A percentile compares a stretch with the other conserved stretches of the same genome.
Conservation (phyloP, 2,329 filamentous ascomycete species). For the Xylaria sp. region DNA sequence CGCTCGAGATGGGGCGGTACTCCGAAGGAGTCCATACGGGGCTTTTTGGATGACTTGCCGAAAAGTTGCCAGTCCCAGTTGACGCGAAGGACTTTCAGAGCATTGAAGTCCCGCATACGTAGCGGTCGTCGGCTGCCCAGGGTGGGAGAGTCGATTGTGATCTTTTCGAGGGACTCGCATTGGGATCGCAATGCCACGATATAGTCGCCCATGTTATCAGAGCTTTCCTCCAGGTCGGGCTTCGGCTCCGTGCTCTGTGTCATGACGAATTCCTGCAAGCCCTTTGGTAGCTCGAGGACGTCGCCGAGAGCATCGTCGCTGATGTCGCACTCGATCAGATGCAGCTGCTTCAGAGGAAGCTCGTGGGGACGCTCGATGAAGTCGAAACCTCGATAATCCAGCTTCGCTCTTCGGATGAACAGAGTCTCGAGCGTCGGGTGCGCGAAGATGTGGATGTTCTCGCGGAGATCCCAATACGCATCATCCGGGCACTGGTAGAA, state of each 20-base stretch:
- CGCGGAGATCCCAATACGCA: conserved; percentile 61
- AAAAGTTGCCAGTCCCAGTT: conserved; percentile 62
- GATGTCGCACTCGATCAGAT: conserved; percentile 62
- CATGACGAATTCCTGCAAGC: conserved; percentile 58
- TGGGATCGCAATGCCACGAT: conserved; percentile 56
- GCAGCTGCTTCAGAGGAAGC: conserved; percentile 56
- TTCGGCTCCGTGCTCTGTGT: conserved; percentile 54
- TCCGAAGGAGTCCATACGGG: conserved; percentile 58
- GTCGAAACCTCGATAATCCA: conserved; percentile 60
- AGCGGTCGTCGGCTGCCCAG: conserved; percentile 54
- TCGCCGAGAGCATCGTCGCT: conserved; percentile 56
- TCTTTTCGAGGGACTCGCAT: conserved; percentile 54
- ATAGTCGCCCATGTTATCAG: conserved; percentile 59
- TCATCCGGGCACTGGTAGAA: conserved; percentile 58
- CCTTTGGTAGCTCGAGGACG: conserved; percentile 56
- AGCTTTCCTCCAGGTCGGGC: conserved; percentile 58
- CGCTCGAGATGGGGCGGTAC: conserved; percentile 58
- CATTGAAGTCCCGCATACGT: conserved; percentile 56
- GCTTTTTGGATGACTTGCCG: conserved; percentile 56
- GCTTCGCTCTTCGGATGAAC: conserved; percentile 55
- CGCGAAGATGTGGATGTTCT: conserved; percentile 63
- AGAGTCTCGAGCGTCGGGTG: conserved; percentile 60
- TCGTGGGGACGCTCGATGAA: conserved; percentile 59
- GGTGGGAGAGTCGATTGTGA: conserved; percentile 57
- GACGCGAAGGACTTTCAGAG: conserved; percentile 54